Conservation (phyloP, 495 filamentous ascomycete species). For the Trichodelitschia bisporula region DNA sequence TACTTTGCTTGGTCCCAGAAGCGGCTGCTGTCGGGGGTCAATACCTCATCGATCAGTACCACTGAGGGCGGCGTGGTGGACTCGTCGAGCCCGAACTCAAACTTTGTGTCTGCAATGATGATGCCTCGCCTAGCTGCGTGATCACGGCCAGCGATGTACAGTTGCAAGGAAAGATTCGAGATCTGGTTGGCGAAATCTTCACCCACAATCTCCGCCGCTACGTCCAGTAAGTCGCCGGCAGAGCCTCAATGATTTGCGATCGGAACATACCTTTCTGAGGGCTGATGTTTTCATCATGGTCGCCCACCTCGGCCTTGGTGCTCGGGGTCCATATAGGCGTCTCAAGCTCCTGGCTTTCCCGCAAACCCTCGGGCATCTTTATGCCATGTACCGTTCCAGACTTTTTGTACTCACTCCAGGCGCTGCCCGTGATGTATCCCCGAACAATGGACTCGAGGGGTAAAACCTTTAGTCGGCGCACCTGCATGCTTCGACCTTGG, state of each 20-base stretch:
- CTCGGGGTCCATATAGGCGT: constrained; percentile 62
- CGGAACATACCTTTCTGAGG: constrained; percentile 25
- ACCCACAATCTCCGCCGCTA: constrained; percentile 45
- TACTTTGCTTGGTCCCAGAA: constrained; percentile 72
- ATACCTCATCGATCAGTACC: constrained; percentile 73
- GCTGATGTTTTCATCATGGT: constrained; percentile 80
- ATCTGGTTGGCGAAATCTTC: constrained; percentile 48
- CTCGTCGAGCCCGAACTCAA: constrained; percentile 58
- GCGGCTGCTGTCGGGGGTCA: constrained; percentile 46
- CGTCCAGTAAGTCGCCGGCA: neutral
- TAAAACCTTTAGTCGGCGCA: constrained; percentile 52
- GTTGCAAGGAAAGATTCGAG: constrained; percentile 38
- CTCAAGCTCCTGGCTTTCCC: constrained; percentile 46
- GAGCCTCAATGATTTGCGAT: neutral
- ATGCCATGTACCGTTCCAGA: constrained; percentile 65
- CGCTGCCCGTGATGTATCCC: constrained; percentile 83
- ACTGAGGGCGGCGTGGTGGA: constrained; percentile 32
- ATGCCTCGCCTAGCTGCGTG: constrained; percentile 63
- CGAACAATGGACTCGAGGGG: constrained; percentile 84
- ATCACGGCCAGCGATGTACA: constrained; percentile 42
- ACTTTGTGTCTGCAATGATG: constrained; percentile 78
- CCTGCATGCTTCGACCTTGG: constrained; percentile 44
- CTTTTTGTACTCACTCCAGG: constrained; percentile 60
- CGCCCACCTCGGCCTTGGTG: constrained; percentile 69
- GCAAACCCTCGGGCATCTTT: constrained; percentile 35